A percentile compares a stretch with the other conserved stretches of the same genome.
Conservation (phyloP, 1,284 basidiomycete species). For the Irpex sp. region DNA sequence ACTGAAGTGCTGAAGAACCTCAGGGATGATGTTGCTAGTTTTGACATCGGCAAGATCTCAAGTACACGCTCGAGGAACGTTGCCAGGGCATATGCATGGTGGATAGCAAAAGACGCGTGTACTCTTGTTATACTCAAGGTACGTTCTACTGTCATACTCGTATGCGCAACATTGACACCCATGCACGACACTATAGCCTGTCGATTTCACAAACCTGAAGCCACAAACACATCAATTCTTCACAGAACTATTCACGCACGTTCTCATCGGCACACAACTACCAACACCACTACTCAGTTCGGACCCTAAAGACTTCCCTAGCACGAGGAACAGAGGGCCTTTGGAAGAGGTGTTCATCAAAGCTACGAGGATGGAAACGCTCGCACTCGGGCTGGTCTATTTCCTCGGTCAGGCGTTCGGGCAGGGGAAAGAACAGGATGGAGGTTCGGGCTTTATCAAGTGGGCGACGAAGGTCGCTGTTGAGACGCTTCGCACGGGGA, state of each 20-base stretch:
- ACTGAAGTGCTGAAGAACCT: conserved; percentile 69
- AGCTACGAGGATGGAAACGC: conserved; percentile 51
- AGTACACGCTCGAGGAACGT: conserved; percentile 57
- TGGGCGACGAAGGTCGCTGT: conserved; percentile 67
- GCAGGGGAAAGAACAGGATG: conserved; percentile 35
- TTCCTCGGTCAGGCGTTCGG: conserved; percentile 55
- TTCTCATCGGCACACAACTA: conserved; percentile 73
- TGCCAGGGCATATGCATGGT: conserved; percentile 81
- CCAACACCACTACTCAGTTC: conserved; percentile 55
- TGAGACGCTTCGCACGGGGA: conserved; percentile 60
- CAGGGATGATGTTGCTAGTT: conserved; percentile 44
- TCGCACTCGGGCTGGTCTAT: conserved; percentile 68
- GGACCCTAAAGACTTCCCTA: conserved; percentile 34
- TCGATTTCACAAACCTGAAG: conserved; percentile 79
- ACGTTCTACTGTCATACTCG: too few species aligned
- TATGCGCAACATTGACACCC: too few species aligned
- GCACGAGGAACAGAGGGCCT: conserved; percentile 49
- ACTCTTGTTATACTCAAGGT: conserved; percentile 84
- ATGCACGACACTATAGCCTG: too few species aligned
- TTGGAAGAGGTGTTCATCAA: conserved; percentile 77
- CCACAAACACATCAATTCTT: conserved; percentile 65
- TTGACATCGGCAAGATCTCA: conserved; percentile 56
- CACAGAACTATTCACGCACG: conserved; percentile 58
- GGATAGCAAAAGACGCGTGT: conserved; percentile 73
- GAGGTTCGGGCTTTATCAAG: conserved; percentile 39